Conservation (phyloP, 2,329 filamentous ascomycete genomes). For the Aspergillus pseudoglaucus region DNA sequence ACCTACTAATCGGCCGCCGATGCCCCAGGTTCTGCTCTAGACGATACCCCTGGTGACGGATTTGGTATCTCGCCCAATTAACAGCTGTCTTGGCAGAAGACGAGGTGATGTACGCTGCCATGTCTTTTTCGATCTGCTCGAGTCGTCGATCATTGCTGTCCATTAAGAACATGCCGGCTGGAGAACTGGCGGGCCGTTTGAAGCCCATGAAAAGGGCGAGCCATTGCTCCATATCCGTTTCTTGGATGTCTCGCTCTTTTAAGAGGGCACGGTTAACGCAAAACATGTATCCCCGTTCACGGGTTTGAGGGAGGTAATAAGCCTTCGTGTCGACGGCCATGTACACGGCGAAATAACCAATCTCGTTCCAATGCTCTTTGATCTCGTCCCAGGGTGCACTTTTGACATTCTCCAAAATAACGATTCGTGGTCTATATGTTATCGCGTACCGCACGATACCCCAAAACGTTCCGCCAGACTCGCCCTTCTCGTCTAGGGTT, state of each 20-base stretch:
- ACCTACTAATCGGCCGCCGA: conserved; percentile 53
- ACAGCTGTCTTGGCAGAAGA: conserved; percentile 18
- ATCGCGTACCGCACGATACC: conserved; percentile 54
- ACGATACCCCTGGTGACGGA: conserved; percentile 55
- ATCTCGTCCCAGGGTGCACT: conserved; percentile 54
- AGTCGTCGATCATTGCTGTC: conserved; percentile 50
- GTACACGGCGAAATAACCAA: conserved; percentile 51
- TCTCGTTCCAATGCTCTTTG: conserved; percentile 37
- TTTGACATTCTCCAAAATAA: conserved; percentile 67
- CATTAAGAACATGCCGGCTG: conserved; percentile 57
- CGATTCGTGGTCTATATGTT: conserved; percentile 52
- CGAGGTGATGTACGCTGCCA: conserved; percentile 26
- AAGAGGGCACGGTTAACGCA: conserved; percentile 41
- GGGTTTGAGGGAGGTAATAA: conserved; percentile 67
- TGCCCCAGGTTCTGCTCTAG: conserved; percentile 46
- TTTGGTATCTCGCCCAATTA: conserved; percentile 43
- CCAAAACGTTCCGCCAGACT: conserved; percentile 60
- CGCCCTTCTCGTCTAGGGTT: conserved; percentile 48
- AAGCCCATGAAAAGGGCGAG: conserved; percentile 40
- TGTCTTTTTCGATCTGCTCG: conserved; percentile 45
- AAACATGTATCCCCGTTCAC: conserved; percentile 54
- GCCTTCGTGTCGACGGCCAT: conserved; percentile 60
- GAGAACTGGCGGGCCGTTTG: conserved; percentile 53
- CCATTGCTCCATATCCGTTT: conserved; percentile 32
- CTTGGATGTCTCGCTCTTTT: conserved; percentile 12